Evolutionary conservation across 306 rosid species (phyloP), one percentile per base, ranked within the genome.

Genomic region (Lablab purpureus): DNA sequence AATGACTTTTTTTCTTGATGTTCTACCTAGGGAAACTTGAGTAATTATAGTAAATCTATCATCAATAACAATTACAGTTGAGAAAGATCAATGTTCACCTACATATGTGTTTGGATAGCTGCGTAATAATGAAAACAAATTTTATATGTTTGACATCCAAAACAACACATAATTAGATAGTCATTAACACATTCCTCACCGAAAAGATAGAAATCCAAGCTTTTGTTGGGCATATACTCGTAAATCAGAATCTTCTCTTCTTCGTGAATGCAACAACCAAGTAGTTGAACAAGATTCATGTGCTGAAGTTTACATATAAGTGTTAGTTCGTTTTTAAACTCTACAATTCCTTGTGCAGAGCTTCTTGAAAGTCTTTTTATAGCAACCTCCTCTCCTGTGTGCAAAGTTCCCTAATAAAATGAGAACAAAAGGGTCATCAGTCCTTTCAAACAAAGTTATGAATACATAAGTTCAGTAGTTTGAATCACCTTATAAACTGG

Each of bases 401-500:
- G 18, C 15, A 25, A 34, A 8, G 15, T 23, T 23, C 37, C 36
- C 65, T 58, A 13, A 25, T 25, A 6, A 58, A 58, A 22, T 11
- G 10, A 0, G 9, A 58, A 5, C 0, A 58, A 58, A 5, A 27
- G 10, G 10, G 15, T 12, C 14, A 52, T 9, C 0, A 52, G 4
- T 58, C 10, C 17, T 58, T 0, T 1, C 5, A 58, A 58, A 4
- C 1, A 58, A 58, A 58, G 2, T 13, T 25, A 3, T 5, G 0
- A 58, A 70, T 28, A 10, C 4, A 34, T 19, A 71, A 23, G 4
- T 19, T 18, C 0, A 11, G 2, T 3, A 27, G 14, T 45, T 68
- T 45, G 15, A 25, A 5, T 25, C n/a, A 84, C 81, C 87, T 74
- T 84, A 58, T 83, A 83, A 49, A 83, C 81, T 27, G 81, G 81